Evolutionary conservation across 441 rosid species (phyloP).

Genomic region (Erysimum cheiri): DNA sequence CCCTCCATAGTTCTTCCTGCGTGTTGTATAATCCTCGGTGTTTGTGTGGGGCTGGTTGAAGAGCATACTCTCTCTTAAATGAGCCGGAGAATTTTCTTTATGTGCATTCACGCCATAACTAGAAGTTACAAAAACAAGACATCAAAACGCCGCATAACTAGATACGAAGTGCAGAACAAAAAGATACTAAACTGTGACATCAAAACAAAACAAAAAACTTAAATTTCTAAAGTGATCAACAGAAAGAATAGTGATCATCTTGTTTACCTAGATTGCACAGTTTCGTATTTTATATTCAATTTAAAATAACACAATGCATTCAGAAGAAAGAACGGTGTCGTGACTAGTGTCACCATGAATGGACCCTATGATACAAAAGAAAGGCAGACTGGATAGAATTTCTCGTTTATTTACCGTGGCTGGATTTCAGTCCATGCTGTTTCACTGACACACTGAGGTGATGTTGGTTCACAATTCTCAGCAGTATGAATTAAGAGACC

Average conservation of each 20-base stretch:
- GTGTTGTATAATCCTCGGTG: constrained; percentile 56
- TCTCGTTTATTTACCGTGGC: constrained; percentile 54
- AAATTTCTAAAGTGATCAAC: constrained; percentile 8
- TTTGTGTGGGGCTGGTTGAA: constrained; percentile 54
- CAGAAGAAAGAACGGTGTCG: constrained; percentile 20
- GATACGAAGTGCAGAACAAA: constrained; percentile 16
- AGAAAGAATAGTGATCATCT: constrained; percentile 3
- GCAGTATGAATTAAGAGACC: constrained; percentile 81
- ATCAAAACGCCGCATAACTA: constrained; percentile 43
- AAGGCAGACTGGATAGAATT: constrained; percentile 18
- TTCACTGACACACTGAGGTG: constrained; percentile 50
- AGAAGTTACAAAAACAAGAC: constrained; percentile 39
- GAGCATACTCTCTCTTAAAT: constrained; percentile 53
- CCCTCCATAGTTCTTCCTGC: constrained; percentile 71
- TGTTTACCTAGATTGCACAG: constrained; percentile 31
- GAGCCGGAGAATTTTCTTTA: constrained; percentile 53
- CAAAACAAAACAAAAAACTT: neutral
- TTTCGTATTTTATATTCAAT: constrained; percentile 21
- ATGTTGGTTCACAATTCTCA: constrained; percentile 55
- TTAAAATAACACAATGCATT: neutral
- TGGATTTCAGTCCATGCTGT: constrained; percentile 49
- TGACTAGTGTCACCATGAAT: constrained; percentile 10
- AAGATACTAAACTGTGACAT: constrained; percentile 17
- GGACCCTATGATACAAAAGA: constrained; percentile 6
- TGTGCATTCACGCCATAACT: constrained; percentile 47